Conservation (phyloP, 78 protist species). For the Tieghemostelium lacteum region DNA sequence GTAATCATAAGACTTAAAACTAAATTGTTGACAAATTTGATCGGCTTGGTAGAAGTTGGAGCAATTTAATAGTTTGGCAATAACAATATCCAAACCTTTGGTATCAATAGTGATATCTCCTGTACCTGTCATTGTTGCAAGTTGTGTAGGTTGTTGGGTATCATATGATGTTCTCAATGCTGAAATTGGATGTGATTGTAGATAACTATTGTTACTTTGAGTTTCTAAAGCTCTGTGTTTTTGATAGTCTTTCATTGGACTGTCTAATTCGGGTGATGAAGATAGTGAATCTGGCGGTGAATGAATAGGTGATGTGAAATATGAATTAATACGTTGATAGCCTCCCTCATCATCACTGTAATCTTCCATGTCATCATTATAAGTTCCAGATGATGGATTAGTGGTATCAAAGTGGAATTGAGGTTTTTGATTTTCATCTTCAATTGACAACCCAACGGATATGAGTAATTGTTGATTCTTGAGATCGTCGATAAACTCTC, state of each 20-base stretch:
- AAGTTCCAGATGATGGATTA: conserved; percentile 12
- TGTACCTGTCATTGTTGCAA: conserved; percentile 14
- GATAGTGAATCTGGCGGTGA: conserved; percentile 20
- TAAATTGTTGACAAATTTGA: conserved; percentile 56
- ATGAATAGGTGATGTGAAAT: conserved; percentile 16
- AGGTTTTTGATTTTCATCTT: background rate
- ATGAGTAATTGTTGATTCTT: conserved; percentile 48
- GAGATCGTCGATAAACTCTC: conserved; percentile 28
- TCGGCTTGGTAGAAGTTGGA: conserved; percentile 27
- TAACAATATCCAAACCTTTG: conserved; percentile 61
- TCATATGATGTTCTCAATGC: background rate
- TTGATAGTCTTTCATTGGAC: conserved; percentile 8
- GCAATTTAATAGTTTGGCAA: conserved; percentile 48
- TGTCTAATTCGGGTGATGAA: background rate
- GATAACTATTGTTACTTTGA: background rate
- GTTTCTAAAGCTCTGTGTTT: background rate
- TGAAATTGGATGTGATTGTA: conserved; percentile 6
- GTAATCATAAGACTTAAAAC: conserved; percentile 23
- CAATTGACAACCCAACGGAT: conserved; percentile 48
- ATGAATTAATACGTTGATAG: background rate
- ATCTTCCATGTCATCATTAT: background rate
- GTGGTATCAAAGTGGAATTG: no score
- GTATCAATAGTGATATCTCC: conserved; percentile 24
- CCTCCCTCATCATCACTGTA: no score
- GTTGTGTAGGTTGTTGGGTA: background rate